phyloP scores from a whole-genome alignment of 2,329 filamentous ascomycete species.

The Ascocoryne sarcoides region DNA sequence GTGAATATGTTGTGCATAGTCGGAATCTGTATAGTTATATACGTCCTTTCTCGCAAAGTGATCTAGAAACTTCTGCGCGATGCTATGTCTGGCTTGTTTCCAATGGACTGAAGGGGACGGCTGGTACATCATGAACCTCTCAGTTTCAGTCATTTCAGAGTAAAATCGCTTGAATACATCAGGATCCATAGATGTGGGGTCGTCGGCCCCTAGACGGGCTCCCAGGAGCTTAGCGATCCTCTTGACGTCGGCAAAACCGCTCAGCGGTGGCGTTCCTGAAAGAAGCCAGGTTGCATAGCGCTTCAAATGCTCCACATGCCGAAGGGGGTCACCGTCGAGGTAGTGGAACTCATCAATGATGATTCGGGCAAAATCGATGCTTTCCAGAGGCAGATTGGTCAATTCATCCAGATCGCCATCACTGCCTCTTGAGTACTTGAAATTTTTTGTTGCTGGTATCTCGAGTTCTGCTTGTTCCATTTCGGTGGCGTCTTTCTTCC shows the following conservation, averaged over 20 bases:
- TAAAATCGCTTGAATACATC: slow-evolving; percentile 35
- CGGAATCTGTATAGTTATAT: slow-evolving; percentile 37
- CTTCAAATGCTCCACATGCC: background rate
- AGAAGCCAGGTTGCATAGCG: slow-evolving; percentile 40
- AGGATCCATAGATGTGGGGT: slow-evolving; percentile 34
- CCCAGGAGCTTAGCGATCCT: slow-evolving; percentile 48
- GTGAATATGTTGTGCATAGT: slow-evolving; percentile 34
- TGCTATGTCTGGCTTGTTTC: slow-evolving; percentile 40
- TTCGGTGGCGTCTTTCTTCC: no score
- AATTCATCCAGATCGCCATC: no score
- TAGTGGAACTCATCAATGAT: slow-evolving; percentile 60
- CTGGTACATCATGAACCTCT: slow-evolving; percentile 46
- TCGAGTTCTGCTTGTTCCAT: no score
- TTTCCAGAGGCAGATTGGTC: background rate
- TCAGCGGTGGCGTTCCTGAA: slow-evolving; percentile 52
- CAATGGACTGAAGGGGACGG: slow-evolving; percentile 40
- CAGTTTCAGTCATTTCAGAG: slow-evolving; percentile 39
- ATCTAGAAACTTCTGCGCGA: slow-evolving; percentile 47
- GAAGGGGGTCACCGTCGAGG: slow-evolving; percentile 28
- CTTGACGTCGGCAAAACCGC: slow-evolving; percentile 50
- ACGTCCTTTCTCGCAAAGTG: slow-evolving; percentile 32
- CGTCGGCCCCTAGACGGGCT: slow-evolving; percentile 44
- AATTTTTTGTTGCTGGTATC: no score
- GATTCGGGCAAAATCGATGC: slow-evolving; percentile 49
- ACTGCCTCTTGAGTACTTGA: no score